phyloP scores from a whole-genome alignment of 78 protist genomes.

The Cyanophora paradoxa region DNA sequence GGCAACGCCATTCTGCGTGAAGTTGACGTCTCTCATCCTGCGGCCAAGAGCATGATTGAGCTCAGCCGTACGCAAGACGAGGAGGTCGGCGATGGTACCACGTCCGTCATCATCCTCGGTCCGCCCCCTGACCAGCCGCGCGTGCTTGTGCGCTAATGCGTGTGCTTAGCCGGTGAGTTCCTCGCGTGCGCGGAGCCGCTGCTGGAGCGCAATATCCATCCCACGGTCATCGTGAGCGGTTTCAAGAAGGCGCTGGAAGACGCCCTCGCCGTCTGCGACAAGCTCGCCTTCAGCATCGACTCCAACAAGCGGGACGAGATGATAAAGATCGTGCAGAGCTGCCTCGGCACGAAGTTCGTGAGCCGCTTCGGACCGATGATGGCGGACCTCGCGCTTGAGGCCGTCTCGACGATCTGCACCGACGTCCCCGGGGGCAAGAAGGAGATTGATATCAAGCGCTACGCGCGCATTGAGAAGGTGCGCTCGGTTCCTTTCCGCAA shows the following conservation, averaged over 20 bases:
- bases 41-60: conserved; percentile 92
- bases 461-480: conserved; percentile 89
- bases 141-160: background rate
- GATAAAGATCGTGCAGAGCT: conserved; percentile 52
- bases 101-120: conserved; percentile 89
- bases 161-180: conserved; percentile 76
- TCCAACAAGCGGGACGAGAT: conserved; percentile 45
- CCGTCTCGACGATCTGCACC: conserved; percentile 76
- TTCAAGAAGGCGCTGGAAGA: conserved; percentile 81
- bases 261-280: conserved; percentile 61
- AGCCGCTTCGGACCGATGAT: conserved; percentile 59
- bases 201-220: conserved; percentile 84
- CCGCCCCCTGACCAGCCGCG: too few relatives aligned
- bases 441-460: conserved; percentile 94
- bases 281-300: conserved; percentile 68
- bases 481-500: background rate
- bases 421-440: conserved; percentile 47
- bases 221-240: conserved; percentile 55
- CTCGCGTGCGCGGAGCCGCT: conserved; percentile 73
- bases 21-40: conserved; percentile 97
- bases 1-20: conserved; percentile 97
- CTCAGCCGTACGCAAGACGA: conserved; percentile 93
- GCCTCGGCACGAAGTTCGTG: conserved; percentile 87
- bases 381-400: conserved; percentile 90
- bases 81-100: conserved; percentile 98